Evolutionary conservation across 2,329 filamentous ascomycete genomes (phyloP), one percentile per base, ranked within the genome.

Genomic region (Verticillium klebahnii): DNA sequence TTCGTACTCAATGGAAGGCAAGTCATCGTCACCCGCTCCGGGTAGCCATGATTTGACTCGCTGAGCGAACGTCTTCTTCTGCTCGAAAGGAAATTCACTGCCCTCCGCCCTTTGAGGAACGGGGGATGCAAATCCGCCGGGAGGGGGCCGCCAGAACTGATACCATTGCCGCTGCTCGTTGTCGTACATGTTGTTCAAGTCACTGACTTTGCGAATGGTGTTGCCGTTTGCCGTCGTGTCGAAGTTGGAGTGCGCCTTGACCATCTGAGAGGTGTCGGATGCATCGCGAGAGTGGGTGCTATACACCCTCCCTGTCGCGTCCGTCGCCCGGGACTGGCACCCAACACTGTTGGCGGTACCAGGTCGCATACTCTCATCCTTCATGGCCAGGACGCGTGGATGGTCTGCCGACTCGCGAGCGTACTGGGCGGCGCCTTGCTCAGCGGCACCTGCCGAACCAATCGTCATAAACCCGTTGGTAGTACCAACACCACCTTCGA

Each of bases 131-230:
- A 87, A 89, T 2, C 82, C 83, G 29, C 86, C 86, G 1, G 81
- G 74, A 0, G 86, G 86, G 0, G 84, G 82, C 67, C 86, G 85
- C 86, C 86, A 89, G 63, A 89, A 89, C 63, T 89, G 75, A 76
- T 83, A 89, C 78, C 85, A 89, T 50, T 73, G 76, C 0, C 76
- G 73, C 31, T 78, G 74, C 11, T 81, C 77, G 5, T 74, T 75
- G 59, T 75, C 70, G 60, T 81, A 79, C 73, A 84, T 80, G 12
- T 82, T 79, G 3, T 83, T 78, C 45, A 80, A 68, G 57, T 84
- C 78, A 3, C 74, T 75, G 7, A 80, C 68, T 63, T 80, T 82
- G 56, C 85, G 81, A 5, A 82, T 82, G 0, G 83, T 85, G 67
- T 86, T 87, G 15, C 77, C 78, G 37, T 74, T 69, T 63, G 64